Percentiles rank a stretch among this genome's conserved stretches.
Conservation (phyloP, 345 rosid species). For the Conringia planisiliqua region DNA sequence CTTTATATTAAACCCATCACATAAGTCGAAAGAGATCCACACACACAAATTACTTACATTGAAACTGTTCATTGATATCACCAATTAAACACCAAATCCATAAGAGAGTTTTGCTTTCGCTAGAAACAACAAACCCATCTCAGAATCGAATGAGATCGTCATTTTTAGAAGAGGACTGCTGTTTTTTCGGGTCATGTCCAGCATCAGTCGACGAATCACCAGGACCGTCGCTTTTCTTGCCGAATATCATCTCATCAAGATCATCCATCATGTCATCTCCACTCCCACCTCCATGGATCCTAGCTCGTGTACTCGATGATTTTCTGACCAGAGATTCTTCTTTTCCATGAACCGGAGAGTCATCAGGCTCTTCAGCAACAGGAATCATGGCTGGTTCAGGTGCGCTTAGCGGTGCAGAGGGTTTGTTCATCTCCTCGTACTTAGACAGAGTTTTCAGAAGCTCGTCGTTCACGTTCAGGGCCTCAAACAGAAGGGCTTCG, state of each 20-base stretch:
- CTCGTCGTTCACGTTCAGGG: conserved; percentile 93
- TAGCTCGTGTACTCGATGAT: conserved; percentile 59
- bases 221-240: conserved; percentile 59
- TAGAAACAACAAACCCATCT: conserved; percentile 9
- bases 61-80: conserved; percentile 12
- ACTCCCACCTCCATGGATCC: conserved; percentile 46
- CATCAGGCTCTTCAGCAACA: conserved; percentile 80
- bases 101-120: background rate
- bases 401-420: conserved; percentile 38
- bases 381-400: conserved; percentile 95
- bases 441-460: conserved; percentile 73
- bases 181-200: conserved; percentile 53
- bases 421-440: conserved; percentile 71
- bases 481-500: conserved; percentile 91
- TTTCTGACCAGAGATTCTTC: conserved; percentile 68
- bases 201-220: conserved; percentile 38
- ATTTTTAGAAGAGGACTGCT: conserved; percentile 60
- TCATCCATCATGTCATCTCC: conserved; percentile 97
- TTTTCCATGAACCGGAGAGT: conserved; percentile 55
- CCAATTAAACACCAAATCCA: conserved; percentile 20
- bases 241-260: conserved; percentile 97
- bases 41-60: conserved; percentile 29
- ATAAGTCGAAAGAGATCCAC: conserved; percentile 15
- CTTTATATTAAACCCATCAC: conserved; percentile 6
- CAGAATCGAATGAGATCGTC: conserved; percentile 77